A percentile compares a stretch with the other conserved stretches of the same genome.
Evolutionary conservation across 2,329 filamentous ascomycete species (phyloP).

Genomic region (Phaeosphaeriaceae sp.): DNA sequence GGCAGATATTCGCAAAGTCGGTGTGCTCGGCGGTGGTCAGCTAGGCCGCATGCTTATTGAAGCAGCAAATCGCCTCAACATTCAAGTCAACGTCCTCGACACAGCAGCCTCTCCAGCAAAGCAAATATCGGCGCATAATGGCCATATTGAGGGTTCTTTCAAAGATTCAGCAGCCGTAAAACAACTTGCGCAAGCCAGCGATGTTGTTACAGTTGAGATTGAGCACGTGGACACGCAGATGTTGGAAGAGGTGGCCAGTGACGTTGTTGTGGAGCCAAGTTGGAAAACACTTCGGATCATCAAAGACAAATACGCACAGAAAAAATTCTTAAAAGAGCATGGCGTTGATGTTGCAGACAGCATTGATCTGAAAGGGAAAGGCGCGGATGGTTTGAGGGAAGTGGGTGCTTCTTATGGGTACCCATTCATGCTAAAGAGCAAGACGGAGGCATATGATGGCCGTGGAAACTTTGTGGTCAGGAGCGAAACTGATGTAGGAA

Average conservation of each 20-base stretch:
- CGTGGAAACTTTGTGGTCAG: conserved; percentile 73
- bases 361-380: conserved; percentile 66
- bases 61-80: conserved; percentile 78
- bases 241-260: conserved; percentile 78
- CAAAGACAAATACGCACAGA: conserved; percentile 93
- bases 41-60: conserved; percentile 94
- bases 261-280: conserved; percentile 73
- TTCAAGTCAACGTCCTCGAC: conserved; percentile 81
- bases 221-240: conserved; percentile 93
- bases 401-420: conserved; percentile 73
- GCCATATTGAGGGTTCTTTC: conserved; percentile 86
- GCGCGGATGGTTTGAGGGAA: conserved; percentile 65
- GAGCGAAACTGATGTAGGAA: conserved; percentile 63
- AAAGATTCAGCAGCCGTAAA: conserved; percentile 80
- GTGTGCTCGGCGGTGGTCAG: conserved; percentile 55
- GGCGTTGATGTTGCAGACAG: conserved; percentile 77
- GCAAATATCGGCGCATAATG: conserved; percentile 77
- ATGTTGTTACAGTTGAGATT: conserved; percentile 91
- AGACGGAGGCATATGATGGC: conserved; percentile 93
- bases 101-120: conserved; percentile 78
- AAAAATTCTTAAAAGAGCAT: conserved; percentile 73
- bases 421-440: conserved; percentile 91
- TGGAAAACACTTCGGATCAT: conserved; percentile 88
- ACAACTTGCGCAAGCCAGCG: conserved; percentile 75
- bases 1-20: conserved; percentile 43